These are phyloP conservation scores for Daldinia caldariorum DNA, from an alignment of 495 filamentous ascomycete genomes.

Conservation along the genomic window DNA sequence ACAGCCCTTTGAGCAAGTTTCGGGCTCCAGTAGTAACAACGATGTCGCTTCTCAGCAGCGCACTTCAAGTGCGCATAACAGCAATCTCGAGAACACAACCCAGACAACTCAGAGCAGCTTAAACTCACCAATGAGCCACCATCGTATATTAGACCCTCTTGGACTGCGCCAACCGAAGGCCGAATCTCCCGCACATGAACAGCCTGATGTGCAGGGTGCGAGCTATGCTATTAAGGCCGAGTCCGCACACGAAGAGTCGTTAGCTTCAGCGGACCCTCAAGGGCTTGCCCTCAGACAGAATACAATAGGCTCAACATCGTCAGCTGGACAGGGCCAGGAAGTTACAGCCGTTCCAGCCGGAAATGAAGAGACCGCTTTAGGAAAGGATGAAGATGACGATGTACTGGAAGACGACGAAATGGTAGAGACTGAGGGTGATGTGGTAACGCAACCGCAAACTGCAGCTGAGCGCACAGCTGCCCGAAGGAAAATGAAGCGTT, in stretches of 20 bases:
- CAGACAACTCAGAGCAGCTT: conserved; percentile 46
- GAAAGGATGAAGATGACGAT: conserved; percentile 67
- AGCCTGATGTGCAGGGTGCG: conserved; percentile 50
- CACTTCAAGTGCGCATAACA: conserved; percentile 51
- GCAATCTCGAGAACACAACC: conserved; percentile 47
- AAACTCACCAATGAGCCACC: conserved; percentile 52
- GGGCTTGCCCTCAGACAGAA: conserved; percentile 54
- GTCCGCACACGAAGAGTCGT: conserved; percentile 56
- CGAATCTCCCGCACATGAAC: conserved; percentile 49
- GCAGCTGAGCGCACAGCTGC: conserved; percentile 78
- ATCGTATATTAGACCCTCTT: conserved; percentile 54
- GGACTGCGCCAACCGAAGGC: conserved; percentile 57
- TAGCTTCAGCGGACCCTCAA: conserved; percentile 54
- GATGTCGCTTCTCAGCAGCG: conserved; percentile 57
- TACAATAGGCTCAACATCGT: conserved; percentile 54
- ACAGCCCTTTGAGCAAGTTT: conserved; percentile 59
- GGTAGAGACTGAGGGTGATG: conserved; percentile 59
- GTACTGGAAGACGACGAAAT: conserved; percentile 62
- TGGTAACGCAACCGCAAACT: conserved; percentile 64
- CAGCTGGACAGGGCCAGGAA: conserved; percentile 52
- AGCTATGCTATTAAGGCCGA: conserved; percentile 55
- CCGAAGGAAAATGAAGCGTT: conserved; percentile 94
- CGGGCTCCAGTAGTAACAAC: conserved; percentile 53
- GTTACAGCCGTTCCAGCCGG: conserved; percentile 41
- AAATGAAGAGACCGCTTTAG: conserved; percentile 56